These are phyloP conservation scores for Ceratocystis cubensis DNA, from an alignment of 2,329 filamentous ascomycete genomes.

Conservation along the genomic window DNA sequence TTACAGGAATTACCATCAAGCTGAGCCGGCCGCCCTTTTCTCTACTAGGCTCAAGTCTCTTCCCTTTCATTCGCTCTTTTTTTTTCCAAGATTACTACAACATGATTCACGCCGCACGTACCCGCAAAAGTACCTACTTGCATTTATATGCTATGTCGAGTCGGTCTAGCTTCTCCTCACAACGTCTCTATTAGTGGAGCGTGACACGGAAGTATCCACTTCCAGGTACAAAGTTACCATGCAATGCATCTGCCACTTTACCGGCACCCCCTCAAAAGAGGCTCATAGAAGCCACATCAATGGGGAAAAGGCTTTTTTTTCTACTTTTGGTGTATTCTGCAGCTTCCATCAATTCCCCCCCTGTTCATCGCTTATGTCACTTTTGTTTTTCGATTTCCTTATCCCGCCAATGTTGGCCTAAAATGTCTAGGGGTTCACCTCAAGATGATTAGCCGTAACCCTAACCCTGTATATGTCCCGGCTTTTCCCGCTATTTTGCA, in stretches of 20 bases:
- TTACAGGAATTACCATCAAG: neutral
- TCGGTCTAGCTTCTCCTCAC: no score
- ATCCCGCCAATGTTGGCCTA: neutral
- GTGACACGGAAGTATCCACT: constrained; percentile 7
- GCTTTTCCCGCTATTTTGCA: neutral
- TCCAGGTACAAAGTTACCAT: constrained; percentile 8
- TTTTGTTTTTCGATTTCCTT: neutral
- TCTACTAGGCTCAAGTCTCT: neutral
- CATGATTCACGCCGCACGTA: neutral
- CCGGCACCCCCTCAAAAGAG: neutral
- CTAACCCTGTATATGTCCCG: neutral
- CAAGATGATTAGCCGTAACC: neutral
- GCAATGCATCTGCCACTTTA: neutral
- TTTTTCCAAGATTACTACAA: neutral
- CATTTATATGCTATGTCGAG: neutral
- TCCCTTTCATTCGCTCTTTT: neutral
- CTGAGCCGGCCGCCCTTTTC: neutral
- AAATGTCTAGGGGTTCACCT: neutral
- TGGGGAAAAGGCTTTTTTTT: neutral
- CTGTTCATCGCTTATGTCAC: neutral
- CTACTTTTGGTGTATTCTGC: no score
- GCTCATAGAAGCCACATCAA: neutral
- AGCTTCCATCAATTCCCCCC: neutral
- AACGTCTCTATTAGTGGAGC: neutral
- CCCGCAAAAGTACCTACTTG: neutral